phyloP scores from a whole-genome alignment of 176 grass and related monocot genomes.

The Dactylis glomerata region DNA sequence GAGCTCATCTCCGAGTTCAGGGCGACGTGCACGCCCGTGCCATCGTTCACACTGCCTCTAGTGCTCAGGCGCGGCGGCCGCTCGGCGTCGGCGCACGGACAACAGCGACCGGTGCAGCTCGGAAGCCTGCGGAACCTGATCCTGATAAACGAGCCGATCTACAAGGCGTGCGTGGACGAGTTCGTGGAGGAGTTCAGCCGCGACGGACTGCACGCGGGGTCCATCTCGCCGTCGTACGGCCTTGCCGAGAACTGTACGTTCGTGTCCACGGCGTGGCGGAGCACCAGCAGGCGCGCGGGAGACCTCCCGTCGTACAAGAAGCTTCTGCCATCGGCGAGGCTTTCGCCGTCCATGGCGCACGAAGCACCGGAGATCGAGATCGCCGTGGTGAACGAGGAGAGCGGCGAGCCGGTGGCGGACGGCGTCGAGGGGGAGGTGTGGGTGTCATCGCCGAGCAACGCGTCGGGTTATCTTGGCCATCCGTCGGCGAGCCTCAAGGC shows the following conservation, averaged over 20 bases:
- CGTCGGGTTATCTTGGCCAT: slow-evolving; percentile 56
- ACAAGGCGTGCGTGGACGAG: slow-evolving; percentile 34
- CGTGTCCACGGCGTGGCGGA: slow-evolving; percentile 57
- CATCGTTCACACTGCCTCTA: slow-evolving; percentile 54
- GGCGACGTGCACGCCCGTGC: slow-evolving; percentile 58
- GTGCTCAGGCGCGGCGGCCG: slow-evolving; percentile 30
- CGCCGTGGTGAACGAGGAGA: slow-evolving; percentile 49
- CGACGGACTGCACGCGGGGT: slow-evolving; percentile 23
- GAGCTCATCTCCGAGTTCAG: slow-evolving; percentile 55
- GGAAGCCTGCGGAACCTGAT: slow-evolving; percentile 58
- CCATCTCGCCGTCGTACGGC: slow-evolving; percentile 54
- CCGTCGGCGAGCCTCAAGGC: slow-evolving; percentile 40
- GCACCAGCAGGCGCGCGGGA: background rate
- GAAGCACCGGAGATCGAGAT: slow-evolving; percentile 39
- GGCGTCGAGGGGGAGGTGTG: slow-evolving; percentile 63
- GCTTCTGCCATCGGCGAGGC: slow-evolving; percentile 54
- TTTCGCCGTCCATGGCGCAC: background rate
- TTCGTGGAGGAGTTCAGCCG: slow-evolving; percentile 37
- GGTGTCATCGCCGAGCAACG: slow-evolving; percentile 66
- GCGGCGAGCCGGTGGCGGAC: slow-evolving; percentile 39
- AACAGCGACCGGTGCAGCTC: slow-evolving; percentile 16
- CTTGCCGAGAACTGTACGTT: slow-evolving; percentile 69
- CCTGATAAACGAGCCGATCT: slow-evolving; percentile 59
- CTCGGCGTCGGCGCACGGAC: background rate
- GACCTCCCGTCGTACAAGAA: slow-evolving; percentile 34